Conservation (phyloP, 2,329 filamentous ascomycete species). For the Alternaria sp. region DNA sequence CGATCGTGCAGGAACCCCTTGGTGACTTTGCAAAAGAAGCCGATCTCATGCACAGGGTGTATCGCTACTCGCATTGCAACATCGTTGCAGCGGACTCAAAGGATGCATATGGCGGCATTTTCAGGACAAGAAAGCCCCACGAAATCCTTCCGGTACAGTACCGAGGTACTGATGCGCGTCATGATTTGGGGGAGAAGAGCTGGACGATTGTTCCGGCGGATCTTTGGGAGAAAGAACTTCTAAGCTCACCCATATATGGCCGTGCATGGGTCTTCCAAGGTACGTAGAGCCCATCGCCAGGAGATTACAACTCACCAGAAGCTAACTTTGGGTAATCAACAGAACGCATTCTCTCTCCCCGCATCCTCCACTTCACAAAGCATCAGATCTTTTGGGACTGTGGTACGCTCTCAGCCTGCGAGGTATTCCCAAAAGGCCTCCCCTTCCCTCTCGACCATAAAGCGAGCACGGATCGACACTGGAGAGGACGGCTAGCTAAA, state of each 20-base stretch:
- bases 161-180: background rate
- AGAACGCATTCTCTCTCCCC: slow-evolving; percentile 25
- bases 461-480: background rate
- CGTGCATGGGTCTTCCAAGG: slow-evolving; percentile 23
- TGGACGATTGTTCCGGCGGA: background rate
- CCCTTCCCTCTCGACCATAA: background rate
- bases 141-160: background rate
- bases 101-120: background rate
- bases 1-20: slow-evolving; percentile 10
- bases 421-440: background rate
- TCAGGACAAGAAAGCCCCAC: too few relatives aligned
- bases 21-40: slow-evolving; percentile 15
- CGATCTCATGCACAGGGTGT: background rate
- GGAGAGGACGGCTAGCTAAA: background rate
- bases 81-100: background rate
- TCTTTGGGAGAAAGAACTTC: slow-evolving; percentile 7
- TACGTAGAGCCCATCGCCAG: background rate
- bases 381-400: slow-evolving; percentile 32
- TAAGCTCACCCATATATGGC: background rate
- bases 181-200: background rate
- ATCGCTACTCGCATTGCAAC: background rate
- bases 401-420: slow-evolving; percentile 14
- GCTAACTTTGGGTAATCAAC: background rate
- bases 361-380: slow-evolving; percentile 21
- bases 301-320: background rate